Evolutionary conservation across 2,329 filamentous ascomycete genomes (phyloP), one percentile per base, ranked within the genome.

Genomic region (Penicillium brasilianum): DNA sequence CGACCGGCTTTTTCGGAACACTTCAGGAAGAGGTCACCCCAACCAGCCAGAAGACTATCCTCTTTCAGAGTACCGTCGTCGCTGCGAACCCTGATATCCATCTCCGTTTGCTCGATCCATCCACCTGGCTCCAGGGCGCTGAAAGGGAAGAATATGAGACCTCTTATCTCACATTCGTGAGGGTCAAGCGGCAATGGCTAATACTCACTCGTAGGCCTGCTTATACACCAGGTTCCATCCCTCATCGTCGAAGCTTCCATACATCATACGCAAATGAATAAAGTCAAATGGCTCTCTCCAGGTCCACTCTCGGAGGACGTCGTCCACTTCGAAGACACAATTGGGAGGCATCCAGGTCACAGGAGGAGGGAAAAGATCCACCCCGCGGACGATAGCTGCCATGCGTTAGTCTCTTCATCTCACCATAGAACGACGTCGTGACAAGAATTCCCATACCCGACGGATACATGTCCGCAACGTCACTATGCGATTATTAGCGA

Each of bases 291-390:
- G 59, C 34, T 66, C 48, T 39, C 50, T 18, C 56, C 60, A 66
- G 0, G 62, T 66, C 68, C 68, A 70, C 37, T 62, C 55, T 16
- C 57, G 55, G 36, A 63, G 59, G 8, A 61, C 36, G 58, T 71
- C 69, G 39, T 69, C 64, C 36, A 71, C 64, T 44, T 69, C 68
- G 43, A 71, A 70, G 22, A 62, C 43, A 30, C 63, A 69, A 55
- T 71, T 71, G 3, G 69, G 65, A 34, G 69, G 66, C 48, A 67
- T 64, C 67, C 67, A 71, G 1, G 58, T 60, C 8, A 62, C 57
- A 8, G 62, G 62, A 6, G 62, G 18, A 5, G 62, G 62, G 30
- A 66, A 70, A 18, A 71, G 66, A 48, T 71, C 69, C 13, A 71
- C 65, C 2, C 69, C 61, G 8, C 61, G 61, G 30, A 63, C 55